These are phyloP conservation scores for Oryza officinalis DNA, from an alignment of 176 grass and related monocot species.

Conservation along the genomic window DNA sequence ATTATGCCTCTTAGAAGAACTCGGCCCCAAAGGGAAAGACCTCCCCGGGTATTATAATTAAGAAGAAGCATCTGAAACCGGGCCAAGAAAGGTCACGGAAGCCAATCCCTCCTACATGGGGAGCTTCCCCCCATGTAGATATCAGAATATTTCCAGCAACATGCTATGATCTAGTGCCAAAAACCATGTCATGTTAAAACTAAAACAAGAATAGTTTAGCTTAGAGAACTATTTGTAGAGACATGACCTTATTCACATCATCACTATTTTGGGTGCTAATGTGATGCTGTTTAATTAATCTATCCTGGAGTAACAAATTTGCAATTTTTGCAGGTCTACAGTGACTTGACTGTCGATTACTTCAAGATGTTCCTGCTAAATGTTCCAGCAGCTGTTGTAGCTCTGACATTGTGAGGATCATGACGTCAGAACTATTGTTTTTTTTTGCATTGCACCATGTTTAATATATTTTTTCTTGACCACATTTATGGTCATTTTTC, in stretches of 20 bases:
- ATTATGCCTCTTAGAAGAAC: too few species aligned
- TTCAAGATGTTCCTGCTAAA: conserved; percentile 89
- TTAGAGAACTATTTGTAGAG: neutral
- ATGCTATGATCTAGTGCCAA: neutral
- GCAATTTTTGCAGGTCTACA: conserved; percentile 67
- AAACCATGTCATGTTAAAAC: conserved; percentile 3
- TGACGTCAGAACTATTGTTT: neutral
- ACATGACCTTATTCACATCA: neutral
- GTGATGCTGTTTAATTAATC: neutral
- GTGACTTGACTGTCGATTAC: conserved; percentile 85
- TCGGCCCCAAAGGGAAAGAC: too few species aligned
- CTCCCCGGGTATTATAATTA: too few species aligned
- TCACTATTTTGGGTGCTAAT: neutral
- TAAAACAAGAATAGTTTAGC: neutral
- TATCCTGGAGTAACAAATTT: conserved; percentile 6
- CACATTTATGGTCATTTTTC: neutral
- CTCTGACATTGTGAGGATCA: conserved; percentile 71
- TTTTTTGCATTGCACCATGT: neutral
- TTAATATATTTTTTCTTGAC: neutral
- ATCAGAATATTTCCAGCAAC: neutral
- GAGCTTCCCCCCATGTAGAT: neutral
- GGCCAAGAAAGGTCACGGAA: too few species aligned
- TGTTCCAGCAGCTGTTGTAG: conserved; percentile 80
- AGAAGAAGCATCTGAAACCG: too few species aligned
- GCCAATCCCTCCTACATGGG: too few species aligned